A percentile compares a stretch with the other conserved stretches of the same genome.
Conservation (phyloP, 345 rosid species). For the Anacardium occidentale region DNA sequence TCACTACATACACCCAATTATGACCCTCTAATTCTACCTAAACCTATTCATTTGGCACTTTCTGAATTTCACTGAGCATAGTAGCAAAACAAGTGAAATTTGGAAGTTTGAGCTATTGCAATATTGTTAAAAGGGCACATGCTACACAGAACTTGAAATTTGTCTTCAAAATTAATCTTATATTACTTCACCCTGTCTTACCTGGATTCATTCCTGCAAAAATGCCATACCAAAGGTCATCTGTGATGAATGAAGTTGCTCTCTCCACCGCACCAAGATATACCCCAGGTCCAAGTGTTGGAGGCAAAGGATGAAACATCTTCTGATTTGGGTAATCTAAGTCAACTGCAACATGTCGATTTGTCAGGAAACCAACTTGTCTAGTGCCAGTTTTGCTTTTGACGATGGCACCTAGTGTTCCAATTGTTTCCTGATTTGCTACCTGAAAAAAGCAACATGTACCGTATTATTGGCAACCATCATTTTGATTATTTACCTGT, state of each 20-base stretch:
- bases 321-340: conserved; percentile 84
- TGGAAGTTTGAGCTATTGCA: neutral
- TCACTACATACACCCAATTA: neutral
- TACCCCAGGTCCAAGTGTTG: conserved; percentile 83
- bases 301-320: conserved; percentile 91
- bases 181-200: conserved; percentile 26
- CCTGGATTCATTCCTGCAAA: conserved; percentile 85
- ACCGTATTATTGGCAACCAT: neutral
- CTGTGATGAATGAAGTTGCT: conserved; percentile 85
- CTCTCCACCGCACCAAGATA: conserved; percentile 86
- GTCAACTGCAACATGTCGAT: conserved; percentile 87
- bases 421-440: conserved; percentile 87
- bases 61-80: neutral
- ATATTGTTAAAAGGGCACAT: neutral
- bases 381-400: conserved; percentile 67
- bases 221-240: conserved; percentile 85
- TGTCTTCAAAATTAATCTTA: neutral
- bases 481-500: too few relatives aligned
- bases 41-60: neutral
- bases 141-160: neutral
- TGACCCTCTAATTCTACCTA: neutral
- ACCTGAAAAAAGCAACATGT: conserved; percentile 40
- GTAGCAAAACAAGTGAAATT: neutral
- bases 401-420: conserved; percentile 83
- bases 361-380: conserved; percentile 77